Conservation (phyloP, 129 eudicot genomes). For the sunflower (Helianthus annuus) region DNA sequence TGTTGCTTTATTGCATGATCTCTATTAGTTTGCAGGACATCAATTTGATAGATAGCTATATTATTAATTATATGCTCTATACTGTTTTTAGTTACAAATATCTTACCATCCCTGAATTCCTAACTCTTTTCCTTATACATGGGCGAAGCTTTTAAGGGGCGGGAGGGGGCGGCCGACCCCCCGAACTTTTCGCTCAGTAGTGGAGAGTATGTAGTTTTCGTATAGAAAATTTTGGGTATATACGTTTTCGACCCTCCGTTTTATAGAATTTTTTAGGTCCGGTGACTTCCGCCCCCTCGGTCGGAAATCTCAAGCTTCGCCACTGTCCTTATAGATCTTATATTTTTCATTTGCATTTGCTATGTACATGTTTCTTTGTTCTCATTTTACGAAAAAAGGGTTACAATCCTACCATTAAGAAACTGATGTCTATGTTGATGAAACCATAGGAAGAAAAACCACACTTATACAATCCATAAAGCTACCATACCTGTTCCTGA, state of each 20-base stretch:
- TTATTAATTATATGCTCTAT: not conserved
- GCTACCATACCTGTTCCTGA: not conserved
- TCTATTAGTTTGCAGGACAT: not conserved
- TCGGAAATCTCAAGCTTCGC: too few relatives aligned
- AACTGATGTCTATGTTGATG: not conserved
- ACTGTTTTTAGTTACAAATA: not conserved
- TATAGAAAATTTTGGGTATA: too few relatives aligned
- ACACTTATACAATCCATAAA: slow-evolving; percentile 5
- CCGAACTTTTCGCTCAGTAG: too few relatives aligned
- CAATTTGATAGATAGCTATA: not conserved
- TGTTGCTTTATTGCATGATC: not conserved
- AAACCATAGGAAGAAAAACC: not conserved
- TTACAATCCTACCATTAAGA: not conserved
- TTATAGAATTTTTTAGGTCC: too few relatives aligned
- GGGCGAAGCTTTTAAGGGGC: too few relatives aligned
- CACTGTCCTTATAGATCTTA: not conserved
- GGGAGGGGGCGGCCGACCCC: too few relatives aligned
- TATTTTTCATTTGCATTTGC: not conserved
- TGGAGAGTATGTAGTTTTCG: too few relatives aligned
- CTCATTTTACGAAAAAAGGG: not conserved
- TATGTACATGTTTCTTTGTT: slow-evolving; percentile 4
- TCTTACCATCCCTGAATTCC: not conserved
- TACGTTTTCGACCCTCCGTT: too few relatives aligned
- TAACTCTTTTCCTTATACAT: not conserved
- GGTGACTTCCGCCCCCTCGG: too few relatives aligned